Percentiles rank a stretch among this genome's conserved stretches.
Evolutionary conservation across 2,329 filamentous ascomycete species (phyloP).

Genomic region (Albophoma yamanashiensis): DNA sequence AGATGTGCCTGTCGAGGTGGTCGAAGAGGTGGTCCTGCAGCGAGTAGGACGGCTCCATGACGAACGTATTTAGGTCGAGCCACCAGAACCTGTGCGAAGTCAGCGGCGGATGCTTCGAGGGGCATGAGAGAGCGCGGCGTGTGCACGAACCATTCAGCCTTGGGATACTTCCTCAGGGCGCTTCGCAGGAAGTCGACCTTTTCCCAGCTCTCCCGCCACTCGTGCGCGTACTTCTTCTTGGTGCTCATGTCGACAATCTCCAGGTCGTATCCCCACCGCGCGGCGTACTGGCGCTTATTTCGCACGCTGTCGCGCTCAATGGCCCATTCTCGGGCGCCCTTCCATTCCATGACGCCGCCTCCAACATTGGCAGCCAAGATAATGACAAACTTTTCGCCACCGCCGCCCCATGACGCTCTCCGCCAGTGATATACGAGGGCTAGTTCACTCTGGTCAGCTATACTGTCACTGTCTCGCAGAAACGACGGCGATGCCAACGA

Average conservation of each 20-base stretch:
- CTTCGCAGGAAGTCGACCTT: slow-evolving; percentile 92
- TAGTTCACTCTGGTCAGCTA: slow-evolving; percentile 13
- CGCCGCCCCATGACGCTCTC: slow-evolving; percentile 61
- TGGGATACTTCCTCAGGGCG: slow-evolving; percentile 82
- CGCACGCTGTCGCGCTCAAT: slow-evolving; percentile 92
- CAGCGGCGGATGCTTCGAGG: neutral
- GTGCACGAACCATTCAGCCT: slow-evolving; percentile 80
- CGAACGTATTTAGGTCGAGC: slow-evolving; percentile 93
- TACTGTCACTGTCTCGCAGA: too few species aligned
- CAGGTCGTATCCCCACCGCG: slow-evolving; percentile 85
- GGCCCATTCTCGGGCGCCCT: slow-evolving; percentile 93
- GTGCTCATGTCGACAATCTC: slow-evolving; percentile 98
- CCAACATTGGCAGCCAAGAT: slow-evolving; percentile 90
- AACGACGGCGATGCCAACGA: neutral
- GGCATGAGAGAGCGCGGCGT: slow-evolving; percentile 4
- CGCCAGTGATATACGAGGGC: slow-evolving; percentile 55
- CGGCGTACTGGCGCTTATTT: slow-evolving; percentile 86
- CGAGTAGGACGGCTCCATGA: slow-evolving; percentile 92
- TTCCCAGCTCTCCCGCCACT: slow-evolving; percentile 99
- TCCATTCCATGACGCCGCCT: slow-evolving; percentile 98
- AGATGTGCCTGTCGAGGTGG: slow-evolving; percentile 60
- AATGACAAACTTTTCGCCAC: slow-evolving; percentile 85
- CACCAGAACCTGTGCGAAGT: slow-evolving; percentile 80
- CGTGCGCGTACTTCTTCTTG: slow-evolving; percentile 96
- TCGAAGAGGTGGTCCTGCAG: slow-evolving; percentile 87